These are phyloP conservation scores for Pichia sp. DNA, from an alignment of 1,139 yeast species.

Conservation along the genomic window DNA sequence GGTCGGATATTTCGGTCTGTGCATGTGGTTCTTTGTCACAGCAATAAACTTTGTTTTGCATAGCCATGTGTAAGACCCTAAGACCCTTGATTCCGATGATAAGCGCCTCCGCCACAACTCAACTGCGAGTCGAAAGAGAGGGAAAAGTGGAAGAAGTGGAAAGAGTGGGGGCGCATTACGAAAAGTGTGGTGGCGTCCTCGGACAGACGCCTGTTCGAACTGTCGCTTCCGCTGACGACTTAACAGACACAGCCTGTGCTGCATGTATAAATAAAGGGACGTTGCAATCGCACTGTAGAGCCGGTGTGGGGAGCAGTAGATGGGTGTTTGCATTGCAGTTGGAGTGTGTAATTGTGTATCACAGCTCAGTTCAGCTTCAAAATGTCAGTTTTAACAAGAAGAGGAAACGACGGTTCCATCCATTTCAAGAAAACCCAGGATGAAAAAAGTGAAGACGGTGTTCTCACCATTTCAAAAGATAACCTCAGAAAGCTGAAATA, in stretches of 20 bases:
- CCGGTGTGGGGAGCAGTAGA: too few relatives aligned
- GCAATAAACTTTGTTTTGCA: slow-evolving; percentile 7
- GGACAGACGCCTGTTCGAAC: too few relatives aligned
- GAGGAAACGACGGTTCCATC: slow-evolving; percentile 19
- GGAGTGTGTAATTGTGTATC: too few relatives aligned
- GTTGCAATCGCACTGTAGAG: too few relatives aligned
- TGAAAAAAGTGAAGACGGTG: slow-evolving; percentile 9
- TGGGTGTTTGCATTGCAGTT: too few relatives aligned
- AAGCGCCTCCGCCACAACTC: too few relatives aligned
- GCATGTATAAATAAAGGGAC: too few relatives aligned
- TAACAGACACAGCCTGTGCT: too few relatives aligned
- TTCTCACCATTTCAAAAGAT: slow-evolving; percentile 10
- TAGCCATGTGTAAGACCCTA: slow-evolving; percentile 1
- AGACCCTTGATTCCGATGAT: too few relatives aligned
- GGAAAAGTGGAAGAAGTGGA: slow-evolving; percentile 3
- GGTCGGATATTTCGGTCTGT: slow-evolving; percentile 29
- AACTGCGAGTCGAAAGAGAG: too few relatives aligned
- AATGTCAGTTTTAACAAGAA: background rate
- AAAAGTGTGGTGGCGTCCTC: slow-evolving; percentile 1
- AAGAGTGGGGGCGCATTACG: background rate
- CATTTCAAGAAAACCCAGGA: slow-evolving; percentile 30
- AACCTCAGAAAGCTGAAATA: slow-evolving; percentile 11
- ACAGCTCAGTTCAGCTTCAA: too few relatives aligned
- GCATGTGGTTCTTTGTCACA: slow-evolving; percentile 29
- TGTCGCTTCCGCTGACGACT: too few relatives aligned